Evolutionary conservation across 208 protist species (phyloP), one percentile per base, ranked within the genome.

Genomic region (Trypanosoma vivax): DNA sequence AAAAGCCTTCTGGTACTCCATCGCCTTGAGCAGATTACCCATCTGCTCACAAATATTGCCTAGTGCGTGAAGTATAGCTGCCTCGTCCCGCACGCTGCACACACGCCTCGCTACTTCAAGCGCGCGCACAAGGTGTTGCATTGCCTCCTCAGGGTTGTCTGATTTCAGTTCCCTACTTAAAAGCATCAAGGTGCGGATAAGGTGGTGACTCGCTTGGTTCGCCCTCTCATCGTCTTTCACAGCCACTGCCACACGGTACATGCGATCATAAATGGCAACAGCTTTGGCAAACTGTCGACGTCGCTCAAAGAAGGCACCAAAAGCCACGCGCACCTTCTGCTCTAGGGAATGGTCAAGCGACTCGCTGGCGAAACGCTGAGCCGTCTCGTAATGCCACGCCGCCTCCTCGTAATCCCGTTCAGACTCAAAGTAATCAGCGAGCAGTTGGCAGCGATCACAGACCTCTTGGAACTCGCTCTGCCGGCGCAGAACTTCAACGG

Each of bases 361-460:
- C 61, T 93, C 81, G 50, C 58, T 77, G 25, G 70, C 79, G 54
- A 83, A 88, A 16, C 69, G 56, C 49, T 90, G 66, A n/a, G 69
- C 75, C 1, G 65, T 67, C 31, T 83, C 73, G 55, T 90, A 79
- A 56, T 81, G 73, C 76, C 79, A 79, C 35, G 42, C 53, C 23
- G 88, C 83, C 73, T 94, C 83, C 23, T 73, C 70, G 35, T 79
- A 46, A 55, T 94, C 88, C 2, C 79, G 39, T 47, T 87, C 82
- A 13, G 31, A 55, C 37, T 95, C 88, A 51, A 95, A 95, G 60
- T 90, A 95, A 49, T 89, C 62, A 5, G 88, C 76, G 2, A 92
- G 70, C 21, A 70, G 46, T 27, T 71, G 51, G 52, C 79, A 95
- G 53, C 63, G 67, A 16, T 54, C 19, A 31, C 76, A 73, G 16